Evolutionary conservation across 1,139 yeast species (phyloP).

Genomic region (Diutina sp.): DNA sequence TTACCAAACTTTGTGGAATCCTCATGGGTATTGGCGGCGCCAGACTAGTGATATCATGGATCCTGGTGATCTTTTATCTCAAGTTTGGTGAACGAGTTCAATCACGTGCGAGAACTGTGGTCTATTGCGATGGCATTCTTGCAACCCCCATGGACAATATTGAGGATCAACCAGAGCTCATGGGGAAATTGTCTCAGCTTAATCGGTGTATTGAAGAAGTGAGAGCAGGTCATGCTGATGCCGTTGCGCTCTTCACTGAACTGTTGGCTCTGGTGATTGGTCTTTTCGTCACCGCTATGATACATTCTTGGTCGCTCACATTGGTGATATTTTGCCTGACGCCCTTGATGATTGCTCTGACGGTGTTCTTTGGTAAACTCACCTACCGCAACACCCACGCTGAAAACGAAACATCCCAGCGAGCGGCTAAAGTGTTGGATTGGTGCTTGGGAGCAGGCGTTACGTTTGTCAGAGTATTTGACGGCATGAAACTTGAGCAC

Average conservation of each 20-base stretch:
- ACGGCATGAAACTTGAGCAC: conserved; percentile 43
- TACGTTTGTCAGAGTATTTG: conserved; percentile 44
- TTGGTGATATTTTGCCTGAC: conserved; percentile 57
- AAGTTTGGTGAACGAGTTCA: conserved; percentile 64
- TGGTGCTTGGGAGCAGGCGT: conserved; percentile 57
- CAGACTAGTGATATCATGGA: conserved; percentile 38
- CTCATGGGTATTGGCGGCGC: conserved; percentile 47
- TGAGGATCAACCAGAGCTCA: conserved; percentile 38
- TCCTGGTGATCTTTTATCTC: conserved; percentile 52
- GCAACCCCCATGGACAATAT: conserved; percentile 39
- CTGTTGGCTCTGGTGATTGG: conserved; percentile 40
- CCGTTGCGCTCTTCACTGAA: conserved; percentile 44
- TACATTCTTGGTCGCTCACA: conserved; percentile 76
- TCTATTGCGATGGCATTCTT: conserved; percentile 25
- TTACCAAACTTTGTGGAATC: conserved; percentile 25
- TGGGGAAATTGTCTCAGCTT: conserved; percentile 53
- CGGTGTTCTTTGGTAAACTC: conserved; percentile 37
- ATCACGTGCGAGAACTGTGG: conserved; percentile 33
- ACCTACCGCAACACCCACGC: conserved; percentile 35
- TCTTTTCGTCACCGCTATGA: conserved; percentile 53
- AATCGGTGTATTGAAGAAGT: conserved; percentile 74
- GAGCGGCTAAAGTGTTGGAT: conserved; percentile 48
- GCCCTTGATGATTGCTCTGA: conserved; percentile 48
- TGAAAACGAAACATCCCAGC: conserved; percentile 46
- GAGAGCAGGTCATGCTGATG: conserved; percentile 57